Base-by-base conservation (phyloP, 257 asterid species). In the Plantago major region DNA sequence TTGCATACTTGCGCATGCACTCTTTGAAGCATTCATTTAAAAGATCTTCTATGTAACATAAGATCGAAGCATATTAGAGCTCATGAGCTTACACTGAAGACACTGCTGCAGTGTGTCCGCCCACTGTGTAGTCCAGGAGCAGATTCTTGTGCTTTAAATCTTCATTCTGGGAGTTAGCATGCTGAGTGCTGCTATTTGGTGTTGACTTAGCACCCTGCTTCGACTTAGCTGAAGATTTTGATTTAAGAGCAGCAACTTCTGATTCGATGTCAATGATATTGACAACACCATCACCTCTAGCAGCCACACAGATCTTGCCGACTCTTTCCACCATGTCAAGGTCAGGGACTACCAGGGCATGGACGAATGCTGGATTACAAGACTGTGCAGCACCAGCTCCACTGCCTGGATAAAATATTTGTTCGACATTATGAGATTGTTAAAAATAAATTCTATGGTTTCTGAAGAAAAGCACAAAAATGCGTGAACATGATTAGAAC, bases 231-330 rank as follows among this genome's bases (percentile, higher is more conserved):
- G 86, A 67, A 18, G 14, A 77, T 73, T 75, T 83, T 37, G 94
- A 63, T 69, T 83, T 89, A 48, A 42, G 65, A 46, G 74, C 57
- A 47, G 82, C 73, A 62, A 71, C 71, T 72, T 85, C 94, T 12
- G 78, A 67, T 49, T 87, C 96, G 17, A 85, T 58, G 59, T 93
- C 73, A 28, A 89, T 72, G 42, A 93, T 67, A 81, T 69, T 82
- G 75, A 89, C 85, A 69, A 76, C 84, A 30, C 96, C 96, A 71
- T 93, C 99, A 10, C 99, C 99, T 74, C 84, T 78, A 38, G 97
- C 97, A 78, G 80, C 90, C 7, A 67, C 89, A 78, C 99, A 89
- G 28, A 83, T 73, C 90, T 87, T 93, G 64, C 86, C 97, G 33
- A 85, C 64, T 45, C 68, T 81, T 65, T 89, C 95, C 52, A 84